Evolutionary conservation across 1,284 basidiomycete genomes (phyloP), one percentile per base, ranked within the genome.

Genomic region (Sporisorium exsertum): DNA sequence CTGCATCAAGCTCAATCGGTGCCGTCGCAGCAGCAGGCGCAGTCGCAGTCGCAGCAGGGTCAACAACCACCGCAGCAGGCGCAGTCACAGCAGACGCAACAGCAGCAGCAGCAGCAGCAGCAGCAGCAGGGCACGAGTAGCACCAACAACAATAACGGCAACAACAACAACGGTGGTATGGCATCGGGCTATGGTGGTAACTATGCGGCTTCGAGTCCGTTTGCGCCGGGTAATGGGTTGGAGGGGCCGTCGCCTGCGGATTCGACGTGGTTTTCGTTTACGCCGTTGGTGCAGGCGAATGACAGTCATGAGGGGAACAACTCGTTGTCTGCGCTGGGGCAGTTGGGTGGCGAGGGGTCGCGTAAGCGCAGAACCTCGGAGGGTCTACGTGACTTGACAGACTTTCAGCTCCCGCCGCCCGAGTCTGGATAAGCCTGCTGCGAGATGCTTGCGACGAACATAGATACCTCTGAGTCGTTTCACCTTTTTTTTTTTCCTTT

Each of bases 261-360:
- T 32, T 78, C 76, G 20, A 80, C 78, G 12, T 80, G 77, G 62
- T 80, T 80, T 33, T 69, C 66, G 2, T 80, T 73, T 40, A 80
- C 78, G 5, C 78, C 78, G 3, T 60, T 77, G 12, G 65, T 74
- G 5, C 70, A 72, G 55, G 49, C 72, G 3, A 73, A 74, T 13
- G 59, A 66, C 20, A n/a, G 46, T 6, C 40, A 49, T 7, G 58
- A 58, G 15, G 42, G 29, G 2, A 53, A 35, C 45, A 68, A 62
- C 33, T 13, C 35, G 3, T 59, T 53, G 16, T 77, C 74, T 2
- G 77, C 74, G 27, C 47, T 79, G 13, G 77, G 77, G 0, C 70
- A 69, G 33, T 33, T 79, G 20, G 77, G 77, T 2, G 77, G 77
- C 1, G 77, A 79, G 46, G 77, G 77, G 0, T 77, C 74, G 33